A percentile compares a stretch with the other conserved stretches of the same genome.
Conservation (phyloP, 2,329 filamentous ascomycete species). For the Fusarium austroafricanum region DNA sequence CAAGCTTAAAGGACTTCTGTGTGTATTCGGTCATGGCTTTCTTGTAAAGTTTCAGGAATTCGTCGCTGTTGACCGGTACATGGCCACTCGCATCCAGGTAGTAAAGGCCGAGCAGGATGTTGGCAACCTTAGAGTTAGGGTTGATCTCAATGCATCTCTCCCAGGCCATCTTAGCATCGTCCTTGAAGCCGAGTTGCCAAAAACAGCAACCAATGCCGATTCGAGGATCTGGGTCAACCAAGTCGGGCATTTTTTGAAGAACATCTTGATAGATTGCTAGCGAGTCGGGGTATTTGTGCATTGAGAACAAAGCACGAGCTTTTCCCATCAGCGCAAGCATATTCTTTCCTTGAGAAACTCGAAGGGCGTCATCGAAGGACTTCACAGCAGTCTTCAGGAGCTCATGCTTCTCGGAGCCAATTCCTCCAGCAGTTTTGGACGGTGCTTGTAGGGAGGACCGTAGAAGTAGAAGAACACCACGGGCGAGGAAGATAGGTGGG, state of each 20-base stretch:
- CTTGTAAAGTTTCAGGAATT: slow-evolving; percentile 87
- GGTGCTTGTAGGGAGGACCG: slow-evolving; percentile 86
- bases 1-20: slow-evolving; percentile 91
- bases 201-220: slow-evolving; percentile 97
- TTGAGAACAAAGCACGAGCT: slow-evolving; percentile 85
- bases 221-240: slow-evolving; percentile 92
- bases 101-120: slow-evolving; percentile 89
- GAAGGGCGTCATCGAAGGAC: slow-evolving; percentile 93
- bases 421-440: slow-evolving; percentile 72
- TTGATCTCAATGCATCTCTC: slow-evolving; percentile 84
- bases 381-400: slow-evolving; percentile 87
- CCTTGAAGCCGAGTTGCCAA: slow-evolving; percentile 95
- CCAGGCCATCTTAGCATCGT: slow-evolving; percentile 92
- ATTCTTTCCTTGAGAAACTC: slow-evolving; percentile 86
- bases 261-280: slow-evolving; percentile 88
- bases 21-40: slow-evolving; percentile 95
- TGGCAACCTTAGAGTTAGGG: slow-evolving; percentile 87
- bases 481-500: slow-evolving; percentile 88
- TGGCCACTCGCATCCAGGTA: slow-evolving; percentile 89
- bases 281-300: slow-evolving; percentile 87
- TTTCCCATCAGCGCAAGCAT: slow-evolving; percentile 93
- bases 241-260: slow-evolving; percentile 83
- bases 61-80: slow-evolving; percentile 83
- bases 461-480: slow-evolving; percentile 88
- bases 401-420: slow-evolving; percentile 81